Evolutionary conservation across 306 rosid species (phyloP), one percentile per base, ranked within the genome.

Genomic region (Cicer yamashitae): DNA sequence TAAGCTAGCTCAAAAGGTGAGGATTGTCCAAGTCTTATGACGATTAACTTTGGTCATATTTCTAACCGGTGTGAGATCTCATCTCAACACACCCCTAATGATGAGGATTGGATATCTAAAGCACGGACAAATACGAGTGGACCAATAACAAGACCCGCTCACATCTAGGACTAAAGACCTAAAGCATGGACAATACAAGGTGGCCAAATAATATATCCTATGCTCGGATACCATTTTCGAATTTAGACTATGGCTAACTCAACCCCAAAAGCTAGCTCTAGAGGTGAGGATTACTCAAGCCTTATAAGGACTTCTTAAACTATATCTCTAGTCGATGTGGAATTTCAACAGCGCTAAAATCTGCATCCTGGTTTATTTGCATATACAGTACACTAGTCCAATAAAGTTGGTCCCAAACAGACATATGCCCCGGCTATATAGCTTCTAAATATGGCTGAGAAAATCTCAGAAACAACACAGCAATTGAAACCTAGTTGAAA

Each of bases 391-490:
- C 39, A 80, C 13, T 25, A 18, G 66, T 64, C 30, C 68, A 72
- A 59, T 22, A 64, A 64, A 57, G 60, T 53, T 22, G 47, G 7
- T 39, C 69, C 39, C 7, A 79, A 71, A 65, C 59, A 53, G 20
- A 17, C 59, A 56, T 15, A 30, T 34, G 6, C 38, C 62, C 3
- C 6, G 8, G 41, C 13, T 1, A 71, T 1, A 71, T 40, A 54
- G 43, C 56, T 20, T 44, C 78, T 37, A 3, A 34, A 74, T 15
- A 6, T 61, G 51, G 78, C 50, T 47, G 20, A 22, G 9, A 18
- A 12, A 12, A 12, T 20, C 75, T 43, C 20, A 37, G 61, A 14
- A 66, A 54, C 5, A 66, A 25, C 10, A 11, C 59, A 30, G 25
- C 13, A 22, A 74, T 17, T 47, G 67, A 52, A 60, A 41, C 8